Conservation (phyloP, 768 basidiomycete species). For the Chiua virens region DNA sequence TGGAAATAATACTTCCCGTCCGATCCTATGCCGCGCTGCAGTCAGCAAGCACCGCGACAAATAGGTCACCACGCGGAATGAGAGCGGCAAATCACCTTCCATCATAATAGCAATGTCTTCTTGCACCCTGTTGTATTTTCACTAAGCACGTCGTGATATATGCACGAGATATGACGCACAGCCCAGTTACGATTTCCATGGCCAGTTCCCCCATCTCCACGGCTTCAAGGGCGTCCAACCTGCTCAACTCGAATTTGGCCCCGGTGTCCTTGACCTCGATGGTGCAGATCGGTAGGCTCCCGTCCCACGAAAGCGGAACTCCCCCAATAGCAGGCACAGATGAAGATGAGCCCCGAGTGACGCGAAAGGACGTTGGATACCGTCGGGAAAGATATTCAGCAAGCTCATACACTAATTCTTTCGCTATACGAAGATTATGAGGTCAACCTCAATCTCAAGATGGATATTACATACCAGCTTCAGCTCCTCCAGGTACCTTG, state of each 20-base stretch:
- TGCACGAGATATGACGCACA: slow-evolving; percentile 44
- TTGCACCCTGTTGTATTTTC: slow-evolving; percentile 41
- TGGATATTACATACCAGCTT: slow-evolving; percentile 23
- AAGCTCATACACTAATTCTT: slow-evolving; percentile 68
- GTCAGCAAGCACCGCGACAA: slow-evolving; percentile 19
- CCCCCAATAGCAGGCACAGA: slow-evolving; percentile 19
- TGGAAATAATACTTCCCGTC: slow-evolving; percentile 77
- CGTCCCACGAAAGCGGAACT: slow-evolving; percentile 38
- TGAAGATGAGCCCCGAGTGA: slow-evolving; percentile 37
- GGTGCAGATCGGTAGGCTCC: slow-evolving; percentile 47
- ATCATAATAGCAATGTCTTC: slow-evolving; percentile 62
- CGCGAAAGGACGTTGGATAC: slow-evolving; percentile 57
- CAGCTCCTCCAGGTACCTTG: slow-evolving; percentile 28
- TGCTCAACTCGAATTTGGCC: slow-evolving; percentile 50
- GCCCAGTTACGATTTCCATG: slow-evolving; percentile 57
- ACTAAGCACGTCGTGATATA: slow-evolving; percentile 1
- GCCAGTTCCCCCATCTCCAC: slow-evolving; percentile 45
- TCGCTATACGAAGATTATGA: slow-evolving; percentile 40
- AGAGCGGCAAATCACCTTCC: slow-evolving; percentile 42
- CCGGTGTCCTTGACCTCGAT: slow-evolving; percentile 52
- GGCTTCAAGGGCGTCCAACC: slow-evolving; percentile 15
- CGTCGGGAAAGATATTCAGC: slow-evolving; percentile 64
- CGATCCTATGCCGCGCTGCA: slow-evolving; percentile 40
- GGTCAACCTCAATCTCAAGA: background rate
- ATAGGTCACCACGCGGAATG: slow-evolving; percentile 5